Conservation (phyloP, 352 stramenopile genomes). For the Globisporangium heterothallicum region DNA sequence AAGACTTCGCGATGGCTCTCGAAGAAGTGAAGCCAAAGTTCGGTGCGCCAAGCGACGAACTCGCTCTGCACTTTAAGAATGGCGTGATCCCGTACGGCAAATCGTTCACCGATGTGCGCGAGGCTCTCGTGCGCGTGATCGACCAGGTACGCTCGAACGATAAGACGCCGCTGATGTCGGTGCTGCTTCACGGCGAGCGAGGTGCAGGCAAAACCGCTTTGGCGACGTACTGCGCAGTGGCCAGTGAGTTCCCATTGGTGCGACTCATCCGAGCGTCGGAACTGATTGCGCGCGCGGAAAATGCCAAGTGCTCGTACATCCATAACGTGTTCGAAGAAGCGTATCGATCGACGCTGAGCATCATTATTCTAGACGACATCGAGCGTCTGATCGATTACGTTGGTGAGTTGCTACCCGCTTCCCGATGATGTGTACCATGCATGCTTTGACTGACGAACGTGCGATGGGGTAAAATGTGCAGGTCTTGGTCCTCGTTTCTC, state of each 20-base stretch:
- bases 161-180: conserved; percentile 96
- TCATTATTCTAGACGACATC: conserved; percentile 99
- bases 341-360: conserved; percentile 96
- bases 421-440: background rate
- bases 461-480: conserved; percentile 16
- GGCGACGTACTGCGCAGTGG: conserved; percentile 94
- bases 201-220: conserved; percentile 96
- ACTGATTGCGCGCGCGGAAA: conserved; percentile 95
- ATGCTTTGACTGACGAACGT: conserved; percentile 1
- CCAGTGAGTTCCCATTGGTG: conserved; percentile 97
- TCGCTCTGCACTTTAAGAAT: conserved; percentile 94
- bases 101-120: conserved; percentile 91
- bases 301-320: conserved; percentile 92
- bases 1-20: conserved; percentile 95
- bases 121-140: conserved; percentile 90
- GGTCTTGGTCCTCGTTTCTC: conserved; percentile 95
- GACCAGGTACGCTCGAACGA: conserved; percentile 93
- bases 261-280: conserved; percentile 96
- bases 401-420: conserved; percentile 30
- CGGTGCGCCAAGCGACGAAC: conserved; percentile 91
- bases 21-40: conserved; percentile 98
- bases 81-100: conserved; percentile 95
- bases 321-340: conserved; percentile 96
- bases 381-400: conserved; percentile 98
- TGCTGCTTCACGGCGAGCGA: conserved; percentile 94